Evolutionary conservation across 1,139 yeast species (phyloP).

Genomic region (Scheffersomyces segobiensis): DNA sequence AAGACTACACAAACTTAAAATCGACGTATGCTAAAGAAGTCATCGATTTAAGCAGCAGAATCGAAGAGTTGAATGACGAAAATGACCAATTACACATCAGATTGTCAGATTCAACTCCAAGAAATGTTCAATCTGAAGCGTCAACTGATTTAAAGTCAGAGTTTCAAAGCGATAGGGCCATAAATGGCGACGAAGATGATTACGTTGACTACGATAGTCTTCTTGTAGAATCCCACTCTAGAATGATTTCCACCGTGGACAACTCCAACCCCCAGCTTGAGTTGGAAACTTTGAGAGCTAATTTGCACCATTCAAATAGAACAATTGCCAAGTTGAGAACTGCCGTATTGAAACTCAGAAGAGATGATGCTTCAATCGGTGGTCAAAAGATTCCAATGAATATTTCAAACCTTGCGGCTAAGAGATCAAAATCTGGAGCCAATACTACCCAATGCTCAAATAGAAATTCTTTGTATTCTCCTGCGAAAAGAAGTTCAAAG

Average conservation of each 20-base stretch:
- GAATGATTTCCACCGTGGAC: slow-evolving; percentile 34
- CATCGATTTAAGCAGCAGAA: slow-evolving; percentile 47
- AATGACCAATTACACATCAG: slow-evolving; percentile 55
- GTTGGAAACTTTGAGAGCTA: slow-evolving; percentile 65
- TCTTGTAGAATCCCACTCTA: slow-evolving; percentile 31
- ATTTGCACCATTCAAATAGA: slow-evolving; percentile 65
- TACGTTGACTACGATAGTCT: slow-evolving; percentile 36
- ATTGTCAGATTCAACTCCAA: slow-evolving; percentile 26
- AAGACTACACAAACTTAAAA: slow-evolving; percentile 37
- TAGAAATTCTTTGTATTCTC: slow-evolving; percentile 30
- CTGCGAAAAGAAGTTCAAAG: slow-evolving; percentile 38
- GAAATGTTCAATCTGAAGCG: slow-evolving; percentile 20
- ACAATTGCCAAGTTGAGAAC: slow-evolving; percentile 57
- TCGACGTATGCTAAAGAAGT: slow-evolving; percentile 39
- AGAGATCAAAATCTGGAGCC: slow-evolving; percentile 21
- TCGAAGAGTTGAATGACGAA: slow-evolving; percentile 62
- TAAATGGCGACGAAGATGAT: slow-evolving; percentile 24
- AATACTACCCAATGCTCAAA: slow-evolving; percentile 15
- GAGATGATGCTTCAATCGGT: slow-evolving; percentile 18
- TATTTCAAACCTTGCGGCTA: slow-evolving; percentile 12
- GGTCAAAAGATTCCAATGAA: slow-evolving; percentile 13
- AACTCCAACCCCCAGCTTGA: slow-evolving; percentile 57
- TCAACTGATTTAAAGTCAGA: slow-evolving; percentile 20
- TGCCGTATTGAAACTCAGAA: slow-evolving; percentile 45
- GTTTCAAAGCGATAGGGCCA: slow-evolving; percentile 19